A percentile compares a stretch with the other conserved stretches of the same genome.
Conservation (phyloP, 2,329 filamentous ascomycete species). For the Fusarium brevicatenulatum region DNA sequence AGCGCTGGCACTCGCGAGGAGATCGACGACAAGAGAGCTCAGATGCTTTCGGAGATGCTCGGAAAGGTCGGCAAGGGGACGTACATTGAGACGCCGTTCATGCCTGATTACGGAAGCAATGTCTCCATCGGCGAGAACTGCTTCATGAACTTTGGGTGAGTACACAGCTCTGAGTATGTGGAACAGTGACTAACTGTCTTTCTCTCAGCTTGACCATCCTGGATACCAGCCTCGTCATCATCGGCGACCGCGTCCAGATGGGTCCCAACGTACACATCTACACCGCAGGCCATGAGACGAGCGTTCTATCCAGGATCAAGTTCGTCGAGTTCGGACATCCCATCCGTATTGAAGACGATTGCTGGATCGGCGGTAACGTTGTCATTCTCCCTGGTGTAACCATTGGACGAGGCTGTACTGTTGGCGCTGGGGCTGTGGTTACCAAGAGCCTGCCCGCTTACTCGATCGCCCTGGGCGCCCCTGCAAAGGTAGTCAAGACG, state of each 20-base stretch:
- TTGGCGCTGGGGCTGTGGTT: conserved; percentile 62
- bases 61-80: conserved; percentile 49
- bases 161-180: neutral
- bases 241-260: conserved; percentile 76
- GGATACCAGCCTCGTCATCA: conserved; percentile 76
- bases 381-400: conserved; percentile 63
- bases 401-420: conserved; percentile 62
- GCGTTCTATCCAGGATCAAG: conserved; percentile 61
- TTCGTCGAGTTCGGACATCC: conserved; percentile 58
- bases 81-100: conserved; percentile 70
- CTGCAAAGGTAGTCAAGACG: conserved; percentile 60
- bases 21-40: neutral
- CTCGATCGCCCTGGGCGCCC: conserved; percentile 59
- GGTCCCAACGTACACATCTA: conserved; percentile 78
- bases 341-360: conserved; percentile 62
- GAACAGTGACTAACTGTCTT: neutral
- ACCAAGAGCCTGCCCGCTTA: conserved; percentile 61
- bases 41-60: conserved; percentile 31
- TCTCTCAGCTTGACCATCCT: conserved; percentile 66
- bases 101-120: conserved; percentile 74
- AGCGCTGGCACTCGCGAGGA: conserved; percentile 26
- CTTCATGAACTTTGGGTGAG: conserved; percentile 64
- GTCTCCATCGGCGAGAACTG: conserved; percentile 70
- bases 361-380: conserved; percentile 64
- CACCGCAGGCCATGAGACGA: conserved; percentile 76